Percentiles rank a stretch among this genome's conserved stretches.
These are phyloP conservation scores for Daldinia eschscholtzii DNA, from an alignment of 2,329 filamentous ascomycete genomes.

Conservation along the genomic window DNA sequence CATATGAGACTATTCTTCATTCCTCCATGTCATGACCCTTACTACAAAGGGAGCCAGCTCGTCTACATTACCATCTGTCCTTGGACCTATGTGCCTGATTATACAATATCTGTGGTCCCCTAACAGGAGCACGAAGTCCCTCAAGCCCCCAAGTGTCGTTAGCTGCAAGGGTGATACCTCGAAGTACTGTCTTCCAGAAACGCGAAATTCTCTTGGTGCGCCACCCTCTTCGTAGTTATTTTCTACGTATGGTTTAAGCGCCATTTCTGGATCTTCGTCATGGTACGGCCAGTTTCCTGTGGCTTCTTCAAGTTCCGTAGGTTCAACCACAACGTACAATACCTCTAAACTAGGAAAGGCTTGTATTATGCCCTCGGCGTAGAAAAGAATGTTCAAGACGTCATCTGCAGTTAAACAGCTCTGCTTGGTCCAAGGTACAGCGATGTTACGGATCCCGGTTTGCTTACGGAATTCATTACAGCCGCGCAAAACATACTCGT, in stretches of 20 bases:
- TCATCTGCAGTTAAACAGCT: too few relatives aligned
- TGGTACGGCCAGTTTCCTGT: background rate
- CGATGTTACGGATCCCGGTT: background rate
- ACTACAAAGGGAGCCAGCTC: background rate
- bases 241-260: background rate
- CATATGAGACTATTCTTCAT: background rate
- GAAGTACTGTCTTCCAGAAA: background rate
- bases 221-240: background rate
- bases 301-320: background rate
- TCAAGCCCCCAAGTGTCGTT: background rate
- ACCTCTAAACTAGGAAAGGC: background rate
- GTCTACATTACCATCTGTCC: too few relatives aligned
- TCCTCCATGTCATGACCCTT: background rate
- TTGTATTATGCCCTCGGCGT: background rate
- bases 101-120: too few relatives aligned
- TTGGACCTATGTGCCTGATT: too few relatives aligned
- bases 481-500: background rate
- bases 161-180: background rate
- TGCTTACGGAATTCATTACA: background rate
- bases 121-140: too few relatives aligned
- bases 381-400: background rate
- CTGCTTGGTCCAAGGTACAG: background rate
- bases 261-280: too few relatives aligned
- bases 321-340: background rate
- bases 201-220: background rate